These are phyloP conservation scores for Phytopythium helicoides DNA, from an alignment of 352 stramenopile species.

Conservation along the genomic window DNA sequence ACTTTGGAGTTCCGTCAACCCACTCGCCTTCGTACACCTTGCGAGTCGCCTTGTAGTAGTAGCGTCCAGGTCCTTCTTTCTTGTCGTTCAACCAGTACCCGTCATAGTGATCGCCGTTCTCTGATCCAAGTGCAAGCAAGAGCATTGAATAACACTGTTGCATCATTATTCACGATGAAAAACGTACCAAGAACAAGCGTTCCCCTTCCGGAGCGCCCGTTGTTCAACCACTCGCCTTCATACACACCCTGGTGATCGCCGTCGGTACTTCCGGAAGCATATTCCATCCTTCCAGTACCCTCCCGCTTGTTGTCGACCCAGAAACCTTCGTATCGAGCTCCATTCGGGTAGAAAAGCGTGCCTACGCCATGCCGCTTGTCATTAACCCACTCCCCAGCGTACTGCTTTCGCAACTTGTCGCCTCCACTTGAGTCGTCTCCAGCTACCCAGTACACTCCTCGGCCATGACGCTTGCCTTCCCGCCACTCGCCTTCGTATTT, in stretches of 20 bases:
- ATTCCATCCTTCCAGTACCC: constrained; percentile 67
- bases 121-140: constrained; percentile 12
- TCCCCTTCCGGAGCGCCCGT: constrained; percentile 73
- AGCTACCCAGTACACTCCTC: constrained; percentile 77
- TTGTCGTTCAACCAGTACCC: constrained; percentile 86
- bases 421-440: constrained; percentile 21
- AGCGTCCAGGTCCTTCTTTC: constrained; percentile 85
- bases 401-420: constrained; percentile 75
- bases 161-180: not conserved
- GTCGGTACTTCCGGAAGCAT: constrained; percentile 34
- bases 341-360: constrained; percentile 82
- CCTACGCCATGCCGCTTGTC: constrained; percentile 77
- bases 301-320: constrained; percentile 77
- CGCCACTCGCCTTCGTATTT: constrained; percentile 90
- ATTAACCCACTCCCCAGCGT: constrained; percentile 74
- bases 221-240: constrained; percentile 76
- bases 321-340: constrained; percentile 75
- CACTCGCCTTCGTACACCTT: constrained; percentile 91
- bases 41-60: constrained; percentile 78
- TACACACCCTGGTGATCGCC: constrained; percentile 85
- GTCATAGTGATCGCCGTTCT: constrained; percentile 86
- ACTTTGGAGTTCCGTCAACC: constrained; percentile 73
- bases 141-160: constrained; percentile 2
- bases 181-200: constrained; percentile 54
- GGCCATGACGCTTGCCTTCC: constrained; percentile 78